Percentiles rank a stretch among this genome's conserved stretches.
Conservation (phyloP, 2,329 filamentous ascomycete genomes). For the Juglanconis sp. region DNA sequence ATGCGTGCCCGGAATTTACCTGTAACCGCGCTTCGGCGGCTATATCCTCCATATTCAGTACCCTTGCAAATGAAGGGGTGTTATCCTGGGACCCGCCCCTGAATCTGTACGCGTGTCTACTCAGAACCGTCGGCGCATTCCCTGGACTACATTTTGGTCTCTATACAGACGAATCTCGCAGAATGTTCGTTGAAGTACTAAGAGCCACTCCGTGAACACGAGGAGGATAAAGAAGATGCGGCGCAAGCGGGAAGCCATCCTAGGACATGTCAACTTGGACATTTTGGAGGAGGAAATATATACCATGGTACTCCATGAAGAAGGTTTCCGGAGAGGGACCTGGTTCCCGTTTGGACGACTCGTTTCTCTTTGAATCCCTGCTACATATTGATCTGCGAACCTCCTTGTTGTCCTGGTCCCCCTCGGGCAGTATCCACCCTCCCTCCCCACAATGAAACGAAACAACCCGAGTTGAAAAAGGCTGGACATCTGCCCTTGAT, state of each 20-base stretch:
- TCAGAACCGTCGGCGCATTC: no score
- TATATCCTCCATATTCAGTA: not conserved
- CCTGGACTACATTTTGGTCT: no score
- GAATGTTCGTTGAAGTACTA: no score
- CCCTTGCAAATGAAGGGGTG: conserved; percentile 1
- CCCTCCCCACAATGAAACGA: conserved; percentile 8
- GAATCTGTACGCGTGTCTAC: not conserved
- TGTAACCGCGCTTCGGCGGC: conserved; percentile 10
- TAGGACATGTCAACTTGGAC: no score
- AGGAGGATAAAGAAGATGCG: no score
- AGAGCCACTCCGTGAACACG: no score
- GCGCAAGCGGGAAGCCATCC: no score
- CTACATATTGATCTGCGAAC: not conserved
- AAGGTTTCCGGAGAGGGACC: not conserved
- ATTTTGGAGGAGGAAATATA: no score
- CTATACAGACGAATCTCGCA: no score
- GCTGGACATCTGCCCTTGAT: not conserved
- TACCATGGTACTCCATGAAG: no score
- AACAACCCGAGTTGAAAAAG: conserved; percentile 4
- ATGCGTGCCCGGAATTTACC: conserved; percentile 3
- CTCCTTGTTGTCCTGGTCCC: not conserved
- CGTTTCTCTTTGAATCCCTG: not conserved
- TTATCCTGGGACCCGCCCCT: not conserved
- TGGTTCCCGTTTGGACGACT: not conserved
- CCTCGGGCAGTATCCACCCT: not conserved